Conservation (phyloP, 768 basidiomycete genomes). For the Cystoderma amianthinum region DNA sequence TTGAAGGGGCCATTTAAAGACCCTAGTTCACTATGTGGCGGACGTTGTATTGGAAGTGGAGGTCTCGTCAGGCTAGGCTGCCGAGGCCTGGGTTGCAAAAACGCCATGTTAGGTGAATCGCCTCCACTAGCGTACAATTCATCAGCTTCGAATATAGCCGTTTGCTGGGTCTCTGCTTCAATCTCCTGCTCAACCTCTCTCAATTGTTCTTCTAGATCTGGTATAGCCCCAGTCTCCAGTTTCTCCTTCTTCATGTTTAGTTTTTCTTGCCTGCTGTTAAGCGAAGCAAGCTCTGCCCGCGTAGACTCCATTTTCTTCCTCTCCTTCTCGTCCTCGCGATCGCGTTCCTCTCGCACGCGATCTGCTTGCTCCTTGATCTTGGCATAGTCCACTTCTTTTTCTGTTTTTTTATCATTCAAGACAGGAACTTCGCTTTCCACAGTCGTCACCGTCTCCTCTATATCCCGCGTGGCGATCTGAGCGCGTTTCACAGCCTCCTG, state of each 20-base stretch:
- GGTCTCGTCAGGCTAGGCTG: conserved; percentile 11
- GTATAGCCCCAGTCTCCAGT: conserved; percentile 48
- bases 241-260: conserved; percentile 59
- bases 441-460: conserved; percentile 36
- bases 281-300: conserved; percentile 47
- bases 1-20: background rate
- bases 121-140: conserved; percentile 7
- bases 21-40: background rate
- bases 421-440: conserved; percentile 38
- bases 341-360: conserved; percentile 33
- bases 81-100: conserved; percentile 11
- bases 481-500: conserved; percentile 86
- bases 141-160: conserved; percentile 14
- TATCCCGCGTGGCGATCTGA: conserved; percentile 44
- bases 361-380: conserved; percentile 44
- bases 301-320: conserved; percentile 46
- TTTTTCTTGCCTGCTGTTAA: conserved; percentile 62
- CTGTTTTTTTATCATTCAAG: conserved; percentile 26
- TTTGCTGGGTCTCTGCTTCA: conserved; percentile 24
- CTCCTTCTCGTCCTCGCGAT: conserved; percentile 35
- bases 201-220: conserved; percentile 65
- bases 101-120: conserved; percentile 8
- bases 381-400: conserved; percentile 34
- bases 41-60: conserved; percentile 5
- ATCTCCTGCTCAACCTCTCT: conserved; percentile 55